A percentile compares a stretch with the other conserved stretches of the same genome.
phyloP scores from a whole-genome alignment of 1,139 yeast species.

The Scheffersomyces titani region DNA sequence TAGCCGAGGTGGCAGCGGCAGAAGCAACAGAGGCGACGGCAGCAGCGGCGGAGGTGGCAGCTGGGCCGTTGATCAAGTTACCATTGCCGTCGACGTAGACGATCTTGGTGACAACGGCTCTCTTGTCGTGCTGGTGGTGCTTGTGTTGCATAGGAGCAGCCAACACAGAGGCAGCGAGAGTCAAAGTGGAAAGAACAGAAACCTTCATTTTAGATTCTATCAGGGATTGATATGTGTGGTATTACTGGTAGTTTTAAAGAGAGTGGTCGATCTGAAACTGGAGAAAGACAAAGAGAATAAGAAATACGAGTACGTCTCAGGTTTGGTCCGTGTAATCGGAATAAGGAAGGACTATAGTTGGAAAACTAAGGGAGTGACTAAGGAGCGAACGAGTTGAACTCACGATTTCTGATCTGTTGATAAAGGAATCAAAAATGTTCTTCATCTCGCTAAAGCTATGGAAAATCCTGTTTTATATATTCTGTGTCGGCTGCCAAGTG shows the following conservation, averaged over 20 bases:
- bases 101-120: slow-evolving; percentile 16
- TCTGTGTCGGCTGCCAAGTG: not conserved
- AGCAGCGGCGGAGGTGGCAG: slow-evolving; percentile 22
- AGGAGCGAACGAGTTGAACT: slow-evolving; percentile 1
- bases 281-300: not conserved
- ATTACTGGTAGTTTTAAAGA: not conserved
- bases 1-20: slow-evolving; percentile 14
- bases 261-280: not conserved
- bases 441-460: not conserved
- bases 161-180: slow-evolving; percentile 20
- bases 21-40: slow-evolving; percentile 17
- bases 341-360: slow-evolving; percentile 28
- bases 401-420: not conserved
- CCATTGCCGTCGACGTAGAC: slow-evolving; percentile 19
- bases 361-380: not conserved
- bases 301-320: not conserved
- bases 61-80: slow-evolving; percentile 8
- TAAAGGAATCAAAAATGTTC: not conserved
- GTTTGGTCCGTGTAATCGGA: not conserved
- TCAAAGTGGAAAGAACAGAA: slow-evolving; percentile 17
- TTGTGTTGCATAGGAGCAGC: slow-evolving; percentile 17
- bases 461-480: not conserved
- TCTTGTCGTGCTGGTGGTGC: slow-evolving; percentile 17
- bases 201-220: slow-evolving; percentile 10
- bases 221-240: not conserved